Evolutionary conservation across 129 eudicot genomes (phyloP).

Genomic region (Flaveria brownii): DNA sequence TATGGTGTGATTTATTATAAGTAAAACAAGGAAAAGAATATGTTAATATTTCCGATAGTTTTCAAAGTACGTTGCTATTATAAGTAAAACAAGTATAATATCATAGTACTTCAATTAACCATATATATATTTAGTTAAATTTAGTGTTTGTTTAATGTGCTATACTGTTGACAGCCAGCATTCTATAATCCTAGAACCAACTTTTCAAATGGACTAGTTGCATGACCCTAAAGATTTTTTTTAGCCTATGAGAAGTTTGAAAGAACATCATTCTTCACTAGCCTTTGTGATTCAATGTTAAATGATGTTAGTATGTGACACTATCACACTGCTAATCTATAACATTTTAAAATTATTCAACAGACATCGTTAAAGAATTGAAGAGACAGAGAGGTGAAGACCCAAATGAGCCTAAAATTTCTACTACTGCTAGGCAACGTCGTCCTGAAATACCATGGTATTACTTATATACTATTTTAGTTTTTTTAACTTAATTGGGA

Average conservation of each 20-base stretch:
- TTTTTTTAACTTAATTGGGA: conserved; percentile 5
- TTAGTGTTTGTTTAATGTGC: conserved; percentile 7
- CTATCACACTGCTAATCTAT: conserved; percentile 18
- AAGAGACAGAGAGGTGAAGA: conserved; percentile 52
- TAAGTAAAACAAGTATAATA: not conserved
- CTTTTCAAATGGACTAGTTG: conserved; percentile 44
- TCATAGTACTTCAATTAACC: not conserved
- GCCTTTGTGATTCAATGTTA: conserved; percentile 17
- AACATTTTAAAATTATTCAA: conserved; percentile 11
- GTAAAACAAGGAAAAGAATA: too few relatives aligned
- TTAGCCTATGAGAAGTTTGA: conserved; percentile 61
- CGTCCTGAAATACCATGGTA: conserved; percentile 74
- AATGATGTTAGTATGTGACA: conserved; percentile 24
- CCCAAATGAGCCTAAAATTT: conserved; percentile 20
- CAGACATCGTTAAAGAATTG: conserved; percentile 64
- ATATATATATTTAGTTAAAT: conserved; percentile 8
- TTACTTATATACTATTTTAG: conserved; percentile 1
- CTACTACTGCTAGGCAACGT: conserved; percentile 41
- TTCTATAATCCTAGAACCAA: conserved; percentile 45
- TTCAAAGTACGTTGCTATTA: not conserved
- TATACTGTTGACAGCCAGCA: conserved; percentile 55
- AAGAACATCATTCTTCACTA: conserved; percentile 38
- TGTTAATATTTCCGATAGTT: not conserved
- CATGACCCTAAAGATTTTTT: conserved; percentile 67
- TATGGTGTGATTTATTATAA: too few relatives aligned